Percentiles rank a stretch among this genome's conserved stretches.
Evolutionary conservation across 1,284 basidiomycete species (phyloP).

Genomic region (Sporisorium scitamineum): DNA sequence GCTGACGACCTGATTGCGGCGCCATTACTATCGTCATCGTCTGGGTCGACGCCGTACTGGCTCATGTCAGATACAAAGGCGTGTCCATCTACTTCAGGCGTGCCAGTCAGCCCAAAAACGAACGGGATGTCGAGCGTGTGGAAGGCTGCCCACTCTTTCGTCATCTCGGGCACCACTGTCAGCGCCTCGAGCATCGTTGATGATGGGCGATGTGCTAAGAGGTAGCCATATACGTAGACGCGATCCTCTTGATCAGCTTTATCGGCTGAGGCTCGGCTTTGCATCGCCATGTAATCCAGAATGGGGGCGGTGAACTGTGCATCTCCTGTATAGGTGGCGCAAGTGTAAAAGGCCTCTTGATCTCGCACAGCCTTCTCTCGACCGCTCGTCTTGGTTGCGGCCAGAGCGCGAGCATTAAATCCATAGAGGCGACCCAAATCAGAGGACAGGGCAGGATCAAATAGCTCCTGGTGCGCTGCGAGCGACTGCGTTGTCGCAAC

Average conservation of each 20-base stretch:
- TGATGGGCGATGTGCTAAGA: conserved; percentile 42
- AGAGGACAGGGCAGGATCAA: conserved; percentile 21
- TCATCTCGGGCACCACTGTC: conserved; percentile 34
- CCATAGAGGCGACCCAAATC: conserved; percentile 35
- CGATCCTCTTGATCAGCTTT: background rate
- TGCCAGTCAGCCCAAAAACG: conserved; percentile 43
- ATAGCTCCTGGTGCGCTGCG: conserved; percentile 19
- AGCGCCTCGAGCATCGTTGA: conserved; percentile 25
- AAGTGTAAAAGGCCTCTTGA: conserved; percentile 35
- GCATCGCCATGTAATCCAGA: conserved; percentile 27
- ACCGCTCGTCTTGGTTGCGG: background rate
- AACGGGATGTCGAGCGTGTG: conserved; percentile 51
- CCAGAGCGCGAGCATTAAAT: conserved; percentile 12
- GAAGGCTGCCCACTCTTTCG: conserved; percentile 36
- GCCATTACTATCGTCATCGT: conserved; percentile 5
- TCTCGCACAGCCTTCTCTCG: conserved; percentile 19
- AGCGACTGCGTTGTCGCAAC: conserved; percentile 36
- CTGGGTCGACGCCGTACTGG: conserved; percentile 35
- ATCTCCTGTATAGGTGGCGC: conserved; percentile 55
- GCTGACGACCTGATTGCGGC: background rate
- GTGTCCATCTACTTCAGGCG: conserved; percentile 3
- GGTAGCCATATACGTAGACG: conserved; percentile 36
- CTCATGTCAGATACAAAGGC: conserved; percentile 9
- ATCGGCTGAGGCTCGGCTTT: background rate
- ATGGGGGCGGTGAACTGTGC: conserved; percentile 49